Evolutionary conservation across 805 yeast genomes (phyloP).

Genomic region (Candida fluviatilis): DNA sequence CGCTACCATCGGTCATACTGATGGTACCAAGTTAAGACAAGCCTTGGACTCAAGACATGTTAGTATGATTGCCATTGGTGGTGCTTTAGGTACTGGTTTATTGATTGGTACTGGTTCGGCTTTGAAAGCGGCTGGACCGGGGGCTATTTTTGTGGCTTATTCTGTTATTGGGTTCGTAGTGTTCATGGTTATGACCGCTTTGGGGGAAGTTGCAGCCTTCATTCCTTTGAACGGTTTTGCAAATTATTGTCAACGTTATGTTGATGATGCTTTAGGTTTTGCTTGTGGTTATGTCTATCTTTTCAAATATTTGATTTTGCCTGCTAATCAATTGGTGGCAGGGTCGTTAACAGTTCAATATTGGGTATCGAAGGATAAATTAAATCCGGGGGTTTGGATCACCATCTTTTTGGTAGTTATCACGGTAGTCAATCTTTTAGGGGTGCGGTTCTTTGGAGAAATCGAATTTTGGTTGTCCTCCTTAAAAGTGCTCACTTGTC

Average conservation of each 20-base stretch:
- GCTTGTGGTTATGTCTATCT: conserved; percentile 66
- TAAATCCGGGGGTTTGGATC: conserved; percentile 59
- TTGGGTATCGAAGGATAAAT: conserved; percentile 44
- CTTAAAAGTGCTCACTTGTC: conserved; percentile 59
- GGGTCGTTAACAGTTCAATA: conserved; percentile 51
- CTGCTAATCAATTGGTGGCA: conserved; percentile 65
- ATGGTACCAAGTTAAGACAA: conserved; percentile 43
- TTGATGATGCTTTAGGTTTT: conserved; percentile 64
- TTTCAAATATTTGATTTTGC: conserved; percentile 49
- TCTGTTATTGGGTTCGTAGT: conserved; percentile 68
- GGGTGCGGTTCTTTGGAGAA: conserved; percentile 52
- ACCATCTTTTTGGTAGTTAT: conserved; percentile 43
- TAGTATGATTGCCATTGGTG: conserved; percentile 77
- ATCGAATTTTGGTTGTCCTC: conserved; percentile 62
- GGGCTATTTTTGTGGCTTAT: conserved; percentile 59
- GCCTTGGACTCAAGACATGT: conserved; percentile 54
- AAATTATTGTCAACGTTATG: conserved; percentile 59
- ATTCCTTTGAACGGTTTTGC: conserved; percentile 68
- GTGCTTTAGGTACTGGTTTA: conserved; percentile 74
- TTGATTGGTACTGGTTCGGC: conserved; percentile 75
- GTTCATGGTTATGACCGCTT: conserved; percentile 61
- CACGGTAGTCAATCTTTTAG: conserved; percentile 39
- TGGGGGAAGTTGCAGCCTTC: conserved; percentile 68
- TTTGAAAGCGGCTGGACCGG: conserved; percentile 68
- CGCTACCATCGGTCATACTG: conserved; percentile 27